phyloP scores from a whole-genome alignment of 257 asterid species.

The Thymus quinquecostatus region DNA sequence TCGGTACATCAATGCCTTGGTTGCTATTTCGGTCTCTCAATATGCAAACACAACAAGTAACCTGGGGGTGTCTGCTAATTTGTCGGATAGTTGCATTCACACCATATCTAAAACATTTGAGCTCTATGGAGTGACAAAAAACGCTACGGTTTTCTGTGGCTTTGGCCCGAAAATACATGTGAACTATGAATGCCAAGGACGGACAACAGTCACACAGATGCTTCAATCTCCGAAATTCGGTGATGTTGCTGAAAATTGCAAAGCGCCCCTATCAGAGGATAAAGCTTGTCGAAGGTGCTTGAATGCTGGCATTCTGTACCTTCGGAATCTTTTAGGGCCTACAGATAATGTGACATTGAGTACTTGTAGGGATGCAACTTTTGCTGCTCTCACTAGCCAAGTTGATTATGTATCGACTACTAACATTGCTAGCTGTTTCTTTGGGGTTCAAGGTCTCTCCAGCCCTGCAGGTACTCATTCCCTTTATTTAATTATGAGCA shows the following conservation, averaged over 20 bases:
- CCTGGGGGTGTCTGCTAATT: slow-evolving; percentile 63
- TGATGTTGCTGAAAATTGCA: slow-evolving; percentile 65
- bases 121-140: slow-evolving; percentile 71
- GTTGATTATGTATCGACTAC: slow-evolving; percentile 61
- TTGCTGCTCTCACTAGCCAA: slow-evolving; percentile 81
- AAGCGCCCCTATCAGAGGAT: slow-evolving; percentile 49
- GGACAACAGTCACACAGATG: slow-evolving; percentile 77
- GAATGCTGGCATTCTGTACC: slow-evolving; percentile 75
- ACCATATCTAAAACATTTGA: slow-evolving; percentile 62
- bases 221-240: slow-evolving; percentile 64
- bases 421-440: slow-evolving; percentile 81
- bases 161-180: slow-evolving; percentile 86
- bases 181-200: slow-evolving; percentile 80
- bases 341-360: slow-evolving; percentile 78
- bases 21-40: slow-evolving; percentile 79
- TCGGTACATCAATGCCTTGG: slow-evolving; percentile 80
- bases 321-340: slow-evolving; percentile 74
- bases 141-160: slow-evolving; percentile 72
- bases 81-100: slow-evolving; percentile 65
- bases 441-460: slow-evolving; percentile 73
- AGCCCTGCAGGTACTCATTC: slow-evolving; percentile 52
- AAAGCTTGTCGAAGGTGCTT: slow-evolving; percentile 77
- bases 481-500: not conserved
- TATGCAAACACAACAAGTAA: slow-evolving; percentile 69
- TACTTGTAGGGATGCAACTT: slow-evolving; percentile 93